Base-by-base conservation (phyloP, 805 yeast genomes). In the Ogataea methanolica region DNA sequence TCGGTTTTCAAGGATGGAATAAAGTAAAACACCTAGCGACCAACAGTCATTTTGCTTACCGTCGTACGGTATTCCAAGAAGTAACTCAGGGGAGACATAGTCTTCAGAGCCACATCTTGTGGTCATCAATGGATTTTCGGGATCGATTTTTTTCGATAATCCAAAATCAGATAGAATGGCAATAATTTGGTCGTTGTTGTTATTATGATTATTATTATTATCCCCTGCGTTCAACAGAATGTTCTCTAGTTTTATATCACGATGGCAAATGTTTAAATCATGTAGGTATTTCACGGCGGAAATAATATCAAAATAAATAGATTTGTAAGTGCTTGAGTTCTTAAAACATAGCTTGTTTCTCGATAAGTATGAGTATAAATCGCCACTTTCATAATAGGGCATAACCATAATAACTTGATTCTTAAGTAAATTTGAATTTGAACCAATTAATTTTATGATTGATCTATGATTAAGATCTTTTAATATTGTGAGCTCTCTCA, bases 51-150 rank as follows among this genome's bases (percentile, higher is more conserved):
- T 85, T 53, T 88, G 81, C 44, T 86, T 77, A 12, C 99, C 99
- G 59, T 92, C 92, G 61, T 94, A 94, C 6, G 89, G 85, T 47
- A 88, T 73, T 1, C 98, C 98, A 80, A 94, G 79, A 36, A 94
- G 70, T 22, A 94, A 68, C 61, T 94, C 99, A 0, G 99, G 99
- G 0, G 97, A 85, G 6, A 94, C 96, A 59, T 94, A 94, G 63
- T 94, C 99, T 53, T 88, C 97, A 1, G 96, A 88, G 0, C 99
- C 99, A 65, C 99, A 94, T 51, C 98, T 69, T 1, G 98, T 92
- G 2, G 87, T 76, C 23, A 95, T 73, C 48, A 84, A 57, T 23
- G 89, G 86, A 53, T 78, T 71, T 1, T 70, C 74, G 1, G 80
- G 76, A 43, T 76, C 80, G 22, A 92, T 75, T 43, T 74, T 70